Evolutionary conservation across 305 asterid species (phyloP).

Genomic region (Fraxinus dipetala): DNA sequence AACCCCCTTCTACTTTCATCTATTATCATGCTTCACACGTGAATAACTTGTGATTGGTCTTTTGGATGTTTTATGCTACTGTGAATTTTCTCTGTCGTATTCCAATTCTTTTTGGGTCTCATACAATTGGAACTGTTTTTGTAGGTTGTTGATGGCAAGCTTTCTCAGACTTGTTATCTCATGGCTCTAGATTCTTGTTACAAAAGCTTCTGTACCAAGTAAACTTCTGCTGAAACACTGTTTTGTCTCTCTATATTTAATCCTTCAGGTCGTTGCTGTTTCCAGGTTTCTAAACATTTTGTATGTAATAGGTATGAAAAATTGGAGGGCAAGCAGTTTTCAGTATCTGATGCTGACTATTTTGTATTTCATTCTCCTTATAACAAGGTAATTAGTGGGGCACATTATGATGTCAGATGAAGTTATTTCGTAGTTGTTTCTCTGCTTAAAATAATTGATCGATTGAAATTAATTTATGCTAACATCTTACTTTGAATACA

Average conservation of each 20-base stretch:
- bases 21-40: constrained; percentile 6
- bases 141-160: constrained; percentile 98
- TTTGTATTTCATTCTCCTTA: constrained; percentile 95
- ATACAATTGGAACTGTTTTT: constrained; percentile 22
- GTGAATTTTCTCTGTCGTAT: not conserved
- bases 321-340: constrained; percentile 77
- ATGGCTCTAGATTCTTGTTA: constrained; percentile 97
- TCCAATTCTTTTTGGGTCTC: not conserved
- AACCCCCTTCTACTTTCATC: constrained; percentile 13
- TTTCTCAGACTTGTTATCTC: constrained; percentile 97
- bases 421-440: not conserved
- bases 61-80: not conserved
- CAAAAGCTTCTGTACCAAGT: constrained; percentile 70
- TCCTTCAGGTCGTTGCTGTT: not conserved
- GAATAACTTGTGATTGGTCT: not conserved
- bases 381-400: constrained; percentile 66
- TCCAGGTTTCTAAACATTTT: constrained; percentile 25
- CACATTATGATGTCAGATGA: not conserved
- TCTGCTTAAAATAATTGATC: not conserved
- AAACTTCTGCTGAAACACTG: constrained; percentile 19
- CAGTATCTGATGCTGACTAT: constrained; percentile 71
- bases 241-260: constrained; percentile 7
- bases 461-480: not conserved
- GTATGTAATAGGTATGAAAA: constrained; percentile 61
- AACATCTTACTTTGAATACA: constrained; percentile 38